Percentiles rank a stretch among this genome's conserved stretches.
Conservation (phyloP, 768 basidiomycete genomes). For the Lanmaoa rubissima region DNA sequence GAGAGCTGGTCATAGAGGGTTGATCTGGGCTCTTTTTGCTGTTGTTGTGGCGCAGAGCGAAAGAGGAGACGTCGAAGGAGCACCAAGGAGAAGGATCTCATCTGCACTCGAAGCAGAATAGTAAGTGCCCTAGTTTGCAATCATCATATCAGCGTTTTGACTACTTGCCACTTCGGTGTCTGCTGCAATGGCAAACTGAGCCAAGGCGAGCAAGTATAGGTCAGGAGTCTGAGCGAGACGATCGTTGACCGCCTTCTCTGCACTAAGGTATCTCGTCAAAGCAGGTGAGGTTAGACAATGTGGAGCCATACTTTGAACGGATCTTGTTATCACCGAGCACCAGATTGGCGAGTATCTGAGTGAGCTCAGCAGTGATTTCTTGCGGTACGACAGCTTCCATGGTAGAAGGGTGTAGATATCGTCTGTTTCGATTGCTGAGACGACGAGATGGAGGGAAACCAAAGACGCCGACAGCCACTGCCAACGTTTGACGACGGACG, state of each 20-base stretch:
- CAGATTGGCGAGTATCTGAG: slow-evolving; percentile 82
- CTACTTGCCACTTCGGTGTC: slow-evolving; percentile 75
- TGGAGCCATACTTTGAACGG: slow-evolving; percentile 53
- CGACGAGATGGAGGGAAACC: not conserved
- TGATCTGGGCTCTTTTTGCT: slow-evolving; percentile 39
- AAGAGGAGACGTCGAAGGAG: slow-evolving; percentile 78
- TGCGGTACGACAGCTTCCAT: slow-evolving; percentile 43
- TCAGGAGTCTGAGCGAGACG: slow-evolving; percentile 75
- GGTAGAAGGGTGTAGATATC: not conserved
- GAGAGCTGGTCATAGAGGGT: slow-evolving; percentile 79
- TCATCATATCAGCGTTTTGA: slow-evolving; percentile 1
- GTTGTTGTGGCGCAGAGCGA: slow-evolving; percentile 46
- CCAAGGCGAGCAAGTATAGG: slow-evolving; percentile 73
- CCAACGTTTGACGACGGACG: not conserved
- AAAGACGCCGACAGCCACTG: not conserved
- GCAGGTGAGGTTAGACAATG: not conserved
- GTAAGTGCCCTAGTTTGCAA: slow-evolving; percentile 4
- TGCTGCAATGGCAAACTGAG: slow-evolving; percentile 73
- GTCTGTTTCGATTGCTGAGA: slow-evolving; percentile 2
- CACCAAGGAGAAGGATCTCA: slow-evolving; percentile 84
- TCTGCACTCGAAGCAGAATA: slow-evolving; percentile 41
- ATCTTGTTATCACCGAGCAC: slow-evolving; percentile 84
- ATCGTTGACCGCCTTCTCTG: slow-evolving; percentile 81
- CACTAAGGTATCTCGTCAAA: slow-evolving; percentile 40
- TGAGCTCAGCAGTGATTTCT: slow-evolving; percentile 73